Evolutionary conservation across 202 grass and related monocot genomes (phyloP).

Genomic region (Carex sylvatica): DNA sequence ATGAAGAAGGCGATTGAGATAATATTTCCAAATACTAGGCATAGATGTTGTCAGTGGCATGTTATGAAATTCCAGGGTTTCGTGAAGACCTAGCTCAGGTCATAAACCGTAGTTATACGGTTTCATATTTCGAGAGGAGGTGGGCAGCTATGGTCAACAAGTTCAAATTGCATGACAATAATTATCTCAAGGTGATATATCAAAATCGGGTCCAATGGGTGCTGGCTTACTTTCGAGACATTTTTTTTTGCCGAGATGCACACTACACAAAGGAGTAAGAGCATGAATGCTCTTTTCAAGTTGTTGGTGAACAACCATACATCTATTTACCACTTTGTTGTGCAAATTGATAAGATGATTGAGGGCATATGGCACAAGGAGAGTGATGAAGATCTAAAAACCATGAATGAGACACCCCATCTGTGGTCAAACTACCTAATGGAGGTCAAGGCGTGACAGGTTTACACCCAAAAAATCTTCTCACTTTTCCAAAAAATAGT

Average conservation of each 20-base stretch:
- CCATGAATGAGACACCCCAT: not conserved
- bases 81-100: too few relatives aligned
- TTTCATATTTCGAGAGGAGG: not conserved
- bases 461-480: too few relatives aligned
- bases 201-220: too few relatives aligned
- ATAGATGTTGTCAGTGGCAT: not conserved
- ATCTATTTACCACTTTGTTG: not conserved
- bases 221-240: not conserved
- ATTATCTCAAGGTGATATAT: not conserved
- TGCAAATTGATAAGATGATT: conserved; percentile 2
- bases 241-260: not conserved
- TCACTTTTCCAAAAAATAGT: too few relatives aligned
- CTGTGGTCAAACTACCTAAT: too few relatives aligned
- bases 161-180: not conserved
- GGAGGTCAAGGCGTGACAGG: too few relatives aligned
- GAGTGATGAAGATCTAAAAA: not conserved
- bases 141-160: not conserved
- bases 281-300: conserved; percentile 1
- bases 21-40: not conserved
- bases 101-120: too few relatives aligned
- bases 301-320: conserved; percentile 1
- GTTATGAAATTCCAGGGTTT: too few relatives aligned
- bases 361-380: not conserved
- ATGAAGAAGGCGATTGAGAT: not conserved
- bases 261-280: not conserved